Evolutionary conservation across 192 early-diverging fungal species (phyloP), one percentile per base, ranked within the genome.

Genomic region (Rhizoclosmatium sp.): DNA sequence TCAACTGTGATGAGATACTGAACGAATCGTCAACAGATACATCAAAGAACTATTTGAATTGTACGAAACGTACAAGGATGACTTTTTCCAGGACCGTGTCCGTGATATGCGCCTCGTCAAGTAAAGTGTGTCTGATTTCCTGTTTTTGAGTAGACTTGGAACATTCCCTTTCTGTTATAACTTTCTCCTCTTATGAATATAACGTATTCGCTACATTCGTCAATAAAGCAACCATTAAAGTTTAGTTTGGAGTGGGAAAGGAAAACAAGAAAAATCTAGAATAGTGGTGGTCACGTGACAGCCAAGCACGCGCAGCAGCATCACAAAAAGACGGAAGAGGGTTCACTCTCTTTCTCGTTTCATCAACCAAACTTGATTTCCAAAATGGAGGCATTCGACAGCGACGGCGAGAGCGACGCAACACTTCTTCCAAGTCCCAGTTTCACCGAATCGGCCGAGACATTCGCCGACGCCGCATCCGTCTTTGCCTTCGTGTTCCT

Each of bases 1-100:
- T 31, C 31, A 31, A 31, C 12, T 65, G 19, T 12, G 31, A 21
- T 31, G 40, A 14, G 12, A 21, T 31, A 23, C 64, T 10, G 10
- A 65, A n/a, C 9, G 12, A 46, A 4, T 12, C 46, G 4, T 1
- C 31, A n/a, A 4, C 47, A 71, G 75, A 72, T 83, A 83, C 69
- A 44, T 81, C 23, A 47, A 80, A 51, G 67, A 81, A 42, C 58
- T 83, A 16, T 19, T 31, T 7, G 69, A 70, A 48, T 47, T 83
- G 45, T 83, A 83, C 61, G 79, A 83, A 45, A 69, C 76, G 7
- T 83, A 79, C 69, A 83, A 83, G 79, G 82, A 83, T 47, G 76
- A 82, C 60, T 83, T 83, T 54, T 69, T 76, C 69, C 69, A 54
- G 46, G 82, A 83, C 51, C 69, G 82, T 46, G 46, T 77, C n/a